Percentiles rank a stretch among this genome's conserved stretches.
These are phyloP conservation scores for Penicillium concentricum DNA, from an alignment of 2,329 filamentous ascomycete species.

Conservation along the genomic window DNA sequence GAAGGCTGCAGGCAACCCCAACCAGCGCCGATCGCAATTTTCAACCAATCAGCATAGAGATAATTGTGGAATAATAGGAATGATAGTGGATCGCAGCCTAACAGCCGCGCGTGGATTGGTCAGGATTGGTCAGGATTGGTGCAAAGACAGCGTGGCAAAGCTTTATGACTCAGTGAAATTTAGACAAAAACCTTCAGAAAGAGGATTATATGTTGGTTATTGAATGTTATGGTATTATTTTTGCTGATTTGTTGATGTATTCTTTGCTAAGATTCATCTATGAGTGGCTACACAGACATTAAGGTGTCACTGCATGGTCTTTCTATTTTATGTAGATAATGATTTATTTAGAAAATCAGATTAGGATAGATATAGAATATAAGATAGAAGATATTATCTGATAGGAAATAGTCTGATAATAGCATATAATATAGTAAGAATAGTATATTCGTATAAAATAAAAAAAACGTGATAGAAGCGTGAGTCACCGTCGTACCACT, in stretches of 20 bases:
- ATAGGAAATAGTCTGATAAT: neutral
- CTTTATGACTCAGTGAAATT: constrained; percentile 11
- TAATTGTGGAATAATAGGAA: constrained; percentile 1
- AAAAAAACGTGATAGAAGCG: neutral
- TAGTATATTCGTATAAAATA: neutral
- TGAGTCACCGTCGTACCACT: constrained; percentile 11
- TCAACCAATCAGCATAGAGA: constrained; percentile 10
- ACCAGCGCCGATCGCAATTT: constrained; percentile 11
- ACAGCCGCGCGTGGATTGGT: constrained; percentile 8
- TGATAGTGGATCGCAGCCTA: constrained; percentile 2
- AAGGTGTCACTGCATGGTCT: neutral
- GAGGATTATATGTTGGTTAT: too few relatives aligned
- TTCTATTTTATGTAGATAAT: neutral
- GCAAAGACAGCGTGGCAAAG: constrained; percentile 18
- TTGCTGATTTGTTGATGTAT: neutral
- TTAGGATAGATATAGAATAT: neutral
- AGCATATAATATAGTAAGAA: neutral
- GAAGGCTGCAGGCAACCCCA: constrained; percentile 14
- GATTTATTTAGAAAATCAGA: neutral
- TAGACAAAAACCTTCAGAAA: neutral
- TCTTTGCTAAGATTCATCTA: neutral
- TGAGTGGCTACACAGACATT: constrained; percentile 1
- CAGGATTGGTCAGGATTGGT: neutral
- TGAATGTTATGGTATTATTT: too few relatives aligned
- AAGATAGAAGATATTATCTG: neutral